Evolutionary conservation across 805 yeast genomes (phyloP).

Genomic region (Kuraishia capsulata): DNA sequence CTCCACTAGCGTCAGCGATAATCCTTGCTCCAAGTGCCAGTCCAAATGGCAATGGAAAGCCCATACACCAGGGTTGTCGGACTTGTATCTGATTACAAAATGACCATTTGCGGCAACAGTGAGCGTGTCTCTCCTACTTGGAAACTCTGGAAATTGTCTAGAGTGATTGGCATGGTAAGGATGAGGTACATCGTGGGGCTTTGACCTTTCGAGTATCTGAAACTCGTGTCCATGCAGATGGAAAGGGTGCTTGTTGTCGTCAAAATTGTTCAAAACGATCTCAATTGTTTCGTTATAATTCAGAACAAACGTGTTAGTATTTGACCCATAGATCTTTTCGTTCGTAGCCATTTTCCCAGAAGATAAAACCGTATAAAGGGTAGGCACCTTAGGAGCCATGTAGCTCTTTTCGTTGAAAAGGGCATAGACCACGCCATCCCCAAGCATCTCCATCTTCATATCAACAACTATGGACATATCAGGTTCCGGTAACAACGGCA

Average conservation of each 20-base stretch:
- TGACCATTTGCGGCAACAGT: slow-evolving; percentile 60
- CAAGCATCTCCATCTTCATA: slow-evolving; percentile 58
- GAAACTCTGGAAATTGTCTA: slow-evolving; percentile 42
- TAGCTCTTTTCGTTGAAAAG: slow-evolving; percentile 63
- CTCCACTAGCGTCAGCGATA: slow-evolving; percentile 67
- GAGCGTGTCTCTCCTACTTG: slow-evolving; percentile 64
- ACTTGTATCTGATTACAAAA: slow-evolving; percentile 60
- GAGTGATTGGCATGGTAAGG: slow-evolving; percentile 43
- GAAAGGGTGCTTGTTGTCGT: slow-evolving; percentile 74
- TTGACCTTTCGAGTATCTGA: slow-evolving; percentile 50
- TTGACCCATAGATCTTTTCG: slow-evolving; percentile 62
- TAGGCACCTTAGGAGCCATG: slow-evolving; percentile 62
- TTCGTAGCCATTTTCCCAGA: slow-evolving; percentile 50
- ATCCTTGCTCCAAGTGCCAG: slow-evolving; percentile 96
- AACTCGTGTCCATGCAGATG: slow-evolving; percentile 70
- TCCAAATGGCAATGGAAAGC: slow-evolving; percentile 98
- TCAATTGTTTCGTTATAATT: slow-evolving; percentile 60
- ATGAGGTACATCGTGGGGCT: slow-evolving; percentile 40
- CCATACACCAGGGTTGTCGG: slow-evolving; percentile 97
- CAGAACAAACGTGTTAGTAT: slow-evolving; percentile 55
- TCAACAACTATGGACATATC: slow-evolving; percentile 53
- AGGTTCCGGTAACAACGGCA: slow-evolving; percentile 42
- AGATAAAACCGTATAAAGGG: slow-evolving; percentile 53
- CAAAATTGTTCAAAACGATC: slow-evolving; percentile 68
- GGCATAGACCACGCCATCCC: slow-evolving; percentile 70